Percentiles rank a stretch among this genome's conserved stretches.
Evolutionary conservation across 148 eudicot genomes (phyloP).

Genomic region (Spergularia bocconei): DNA sequence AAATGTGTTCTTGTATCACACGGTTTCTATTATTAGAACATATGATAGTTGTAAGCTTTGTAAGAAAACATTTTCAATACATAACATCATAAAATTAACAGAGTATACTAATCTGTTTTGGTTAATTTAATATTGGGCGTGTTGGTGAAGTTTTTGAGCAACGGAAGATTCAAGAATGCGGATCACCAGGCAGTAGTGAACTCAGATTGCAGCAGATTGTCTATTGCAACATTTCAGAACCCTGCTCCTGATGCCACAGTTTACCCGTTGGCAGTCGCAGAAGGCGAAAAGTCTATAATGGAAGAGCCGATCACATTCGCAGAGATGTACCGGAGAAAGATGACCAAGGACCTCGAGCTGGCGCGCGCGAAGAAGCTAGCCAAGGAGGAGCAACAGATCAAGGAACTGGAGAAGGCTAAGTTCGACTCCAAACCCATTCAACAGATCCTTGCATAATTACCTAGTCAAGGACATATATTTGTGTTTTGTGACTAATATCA

Average conservation of each 20-base stretch:
- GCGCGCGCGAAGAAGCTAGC: conserved; percentile 59
- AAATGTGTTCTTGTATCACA: too few relatives aligned
- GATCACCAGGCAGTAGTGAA: conserved; percentile 96
- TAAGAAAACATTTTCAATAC: too few relatives aligned
- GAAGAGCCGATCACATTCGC: conserved; percentile 69
- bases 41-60: too few relatives aligned
- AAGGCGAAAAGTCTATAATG: conserved; percentile 76
- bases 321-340: conserved; percentile 82
- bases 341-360: conserved; percentile 56
- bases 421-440: conserved; percentile 35
- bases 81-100: too few relatives aligned
- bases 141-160: conserved; percentile 66
- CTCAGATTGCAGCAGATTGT: conserved; percentile 64
- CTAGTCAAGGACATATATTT: background rate
- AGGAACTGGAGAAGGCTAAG: conserved; percentile 32
- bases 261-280: conserved; percentile 67
- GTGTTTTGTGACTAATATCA: too few relatives aligned
- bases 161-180: conserved; percentile 94
- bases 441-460: conserved; percentile 35
- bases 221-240: conserved; percentile 91
- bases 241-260: conserved; percentile 77
- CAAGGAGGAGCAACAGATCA: conserved; percentile 36
- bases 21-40: too few relatives aligned
- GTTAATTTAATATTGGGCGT: too few relatives aligned
- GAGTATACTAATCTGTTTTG: too few relatives aligned